A percentile compares a stretch with the other conserved stretches of the same genome.
Conservation (phyloP, 345 rosid genomes). For the Arabidopsis suecica region DNA sequence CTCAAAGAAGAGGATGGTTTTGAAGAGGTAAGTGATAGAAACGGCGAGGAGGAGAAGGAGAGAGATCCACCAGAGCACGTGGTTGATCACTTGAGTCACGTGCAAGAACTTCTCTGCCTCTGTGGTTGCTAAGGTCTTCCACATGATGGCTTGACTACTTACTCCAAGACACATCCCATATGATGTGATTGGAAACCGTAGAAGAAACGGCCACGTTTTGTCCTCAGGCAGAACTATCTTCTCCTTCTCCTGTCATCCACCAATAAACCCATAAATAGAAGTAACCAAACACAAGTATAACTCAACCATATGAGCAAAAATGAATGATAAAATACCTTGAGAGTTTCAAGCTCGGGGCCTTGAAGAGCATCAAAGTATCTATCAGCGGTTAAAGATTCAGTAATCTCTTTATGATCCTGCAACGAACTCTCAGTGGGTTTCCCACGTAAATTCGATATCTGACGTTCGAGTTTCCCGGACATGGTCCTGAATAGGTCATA, state of each 20-base stretch:
- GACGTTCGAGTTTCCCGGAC: slow-evolving; percentile 88
- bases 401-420: slow-evolving; percentile 45
- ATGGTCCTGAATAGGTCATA: slow-evolving; percentile 87
- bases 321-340: slow-evolving; percentile 54
- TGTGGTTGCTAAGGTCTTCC: slow-evolving; percentile 79
- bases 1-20: slow-evolving; percentile 70
- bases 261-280: background rate
- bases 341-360: slow-evolving; percentile 90
- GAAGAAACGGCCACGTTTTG: slow-evolving; percentile 90
- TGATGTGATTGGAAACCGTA: slow-evolving; percentile 73
- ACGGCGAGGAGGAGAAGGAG: slow-evolving; percentile 56
- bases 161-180: slow-evolving; percentile 94
- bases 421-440: slow-evolving; percentile 45
- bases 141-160: slow-evolving; percentile 90
- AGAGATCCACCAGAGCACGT: slow-evolving; percentile 73
- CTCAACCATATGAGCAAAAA: background rate
- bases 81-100: slow-evolving; percentile 52
- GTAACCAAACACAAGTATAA: background rate
- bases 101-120: slow-evolving; percentile 72
- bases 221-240: slow-evolving; percentile 75
- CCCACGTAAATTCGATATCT: slow-evolving; percentile 65
- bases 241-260: slow-evolving; percentile 62
- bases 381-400: slow-evolving; percentile 67
- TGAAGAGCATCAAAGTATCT: slow-evolving; percentile 82
- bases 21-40: slow-evolving; percentile 61